Base-by-base conservation (phyloP, 2,329 filamentous ascomycete species). In the Colletotrichum australisinense region DNA sequence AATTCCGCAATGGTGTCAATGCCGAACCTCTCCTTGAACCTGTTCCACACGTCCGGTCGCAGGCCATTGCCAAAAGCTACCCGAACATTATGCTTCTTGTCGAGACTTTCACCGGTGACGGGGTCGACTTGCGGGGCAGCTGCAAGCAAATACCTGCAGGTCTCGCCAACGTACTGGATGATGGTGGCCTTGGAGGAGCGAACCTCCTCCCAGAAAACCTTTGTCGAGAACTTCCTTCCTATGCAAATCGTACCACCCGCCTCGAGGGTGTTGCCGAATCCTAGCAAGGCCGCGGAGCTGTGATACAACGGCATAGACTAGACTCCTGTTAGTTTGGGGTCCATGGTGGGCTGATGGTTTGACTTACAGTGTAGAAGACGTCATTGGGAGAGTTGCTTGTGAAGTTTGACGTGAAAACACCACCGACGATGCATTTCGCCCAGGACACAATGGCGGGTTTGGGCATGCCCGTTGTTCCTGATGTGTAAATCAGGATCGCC, bases 231-330 rank as follows among this genome's bases (percentile, higher is more conserved):
- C 77, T 93, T 94, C 76, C 90, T 91, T 59, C 93, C 93, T 19
- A 97, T 83, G 30, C 93, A 89, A 64, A 95, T 84, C 0, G 94
- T 93, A 49, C 87, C 88, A 55, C 92, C 93, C 1, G 84, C 82
- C 67, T 88, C 81, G 38, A 97, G 81, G 28, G 89, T 88, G 59
- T 90, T 86, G 60, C 88, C 82, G 70, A 95, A 89, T 28, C 92
- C 94, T 56, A 97, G 87, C 7, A 97, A 77, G 5, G 90, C 85
- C 14, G 93, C 95, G 0, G 95, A 94, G 53, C 93, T 93, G 84
- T 98, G 95, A 80, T 98, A 97, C 7, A 98, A 87, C 0, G 95
- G 95, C 94, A 98, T 97, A 69, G 92, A 92, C 92, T 94, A n/a
- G 19, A 62, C 16, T 32, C 30, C 68, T 74, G 64, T 63, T 64